A percentile compares a stretch with the other conserved stretches of the same genome.
Conservation (phyloP, 768 basidiomycete genomes). For the Boletus tylopilopsis region DNA sequence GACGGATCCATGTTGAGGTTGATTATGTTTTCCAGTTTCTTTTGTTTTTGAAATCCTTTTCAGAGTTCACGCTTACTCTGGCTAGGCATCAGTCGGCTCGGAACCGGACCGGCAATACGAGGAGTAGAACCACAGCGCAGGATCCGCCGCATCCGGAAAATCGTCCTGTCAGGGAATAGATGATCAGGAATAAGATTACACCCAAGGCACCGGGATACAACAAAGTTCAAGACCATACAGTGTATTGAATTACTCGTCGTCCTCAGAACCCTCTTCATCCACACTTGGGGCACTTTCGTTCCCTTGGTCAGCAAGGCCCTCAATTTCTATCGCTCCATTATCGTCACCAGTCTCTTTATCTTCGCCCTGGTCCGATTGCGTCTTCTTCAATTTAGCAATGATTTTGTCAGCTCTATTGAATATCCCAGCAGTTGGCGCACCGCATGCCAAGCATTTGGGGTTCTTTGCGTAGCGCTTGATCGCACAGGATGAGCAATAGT, state of each 20-base stretch:
- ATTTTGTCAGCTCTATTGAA: conserved; percentile 96
- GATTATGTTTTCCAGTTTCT: conserved; percentile 1
- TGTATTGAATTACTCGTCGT: conserved; percentile 24
- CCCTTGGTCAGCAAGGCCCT: conserved; percentile 44
- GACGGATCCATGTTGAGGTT: background rate
- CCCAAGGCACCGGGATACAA: conserved; percentile 27
- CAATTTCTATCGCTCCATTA: conserved; percentile 50
- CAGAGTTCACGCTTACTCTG: conserved; percentile 5
- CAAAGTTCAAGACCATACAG: conserved; percentile 33
- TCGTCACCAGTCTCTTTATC: conserved; percentile 41
- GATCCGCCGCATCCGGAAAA: conserved; percentile 18
- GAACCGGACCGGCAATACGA: conserved; percentile 6
- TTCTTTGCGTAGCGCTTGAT: conserved; percentile 93
- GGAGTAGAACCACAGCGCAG: conserved; percentile 2
- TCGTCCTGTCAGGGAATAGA: conserved; percentile 17
- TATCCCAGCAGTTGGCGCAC: conserved; percentile 89
- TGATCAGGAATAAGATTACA: conserved; percentile 18
- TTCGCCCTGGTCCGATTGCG: conserved; percentile 51
- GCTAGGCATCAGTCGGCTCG: conserved; percentile 1
- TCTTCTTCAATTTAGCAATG: conserved; percentile 80
- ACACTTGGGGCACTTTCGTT: conserved; percentile 27
- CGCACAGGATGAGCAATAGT: conserved; percentile 93
- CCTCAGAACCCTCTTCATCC: conserved; percentile 27
- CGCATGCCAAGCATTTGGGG: conserved; percentile 93
- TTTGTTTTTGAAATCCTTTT: conserved; percentile 1